Conservation (phyloP, 2,329 filamentous ascomycete species). For the Botrytis aclada region DNA sequence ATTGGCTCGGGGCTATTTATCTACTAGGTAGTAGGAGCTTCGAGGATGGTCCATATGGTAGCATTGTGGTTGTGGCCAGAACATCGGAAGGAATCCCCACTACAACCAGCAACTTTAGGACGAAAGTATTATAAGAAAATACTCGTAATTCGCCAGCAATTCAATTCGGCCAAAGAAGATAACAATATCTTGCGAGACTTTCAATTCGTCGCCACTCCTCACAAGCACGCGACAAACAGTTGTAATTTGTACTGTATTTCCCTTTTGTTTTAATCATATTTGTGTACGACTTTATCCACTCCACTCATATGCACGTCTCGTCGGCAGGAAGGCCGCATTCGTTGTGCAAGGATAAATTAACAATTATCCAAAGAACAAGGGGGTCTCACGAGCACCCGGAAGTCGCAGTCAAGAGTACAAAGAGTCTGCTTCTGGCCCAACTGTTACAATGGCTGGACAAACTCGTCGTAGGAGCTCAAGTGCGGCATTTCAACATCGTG, state of each 20-base stretch:
- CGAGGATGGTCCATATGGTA: not conserved
- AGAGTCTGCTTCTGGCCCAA: constrained; percentile 5
- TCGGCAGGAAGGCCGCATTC: constrained; percentile 19
- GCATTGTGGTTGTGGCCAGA: constrained; percentile 13
- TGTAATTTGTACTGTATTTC: not conserved
- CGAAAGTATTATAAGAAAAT: not conserved
- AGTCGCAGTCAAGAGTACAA: constrained; percentile 13
- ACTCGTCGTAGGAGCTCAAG: constrained; percentile 20
- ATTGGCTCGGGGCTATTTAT: not conserved
- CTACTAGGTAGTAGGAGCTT: not conserved
- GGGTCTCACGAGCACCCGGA: not conserved
- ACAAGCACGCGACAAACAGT: not conserved
- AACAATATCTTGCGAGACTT: not conserved
- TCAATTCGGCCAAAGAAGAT: not conserved
- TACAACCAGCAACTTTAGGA: not conserved
- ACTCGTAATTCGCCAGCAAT: not conserved
- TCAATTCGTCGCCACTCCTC: not conserved
- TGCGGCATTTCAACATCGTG: constrained; percentile 15
- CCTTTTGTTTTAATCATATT: not conserved
- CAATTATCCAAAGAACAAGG: constrained; percentile 12
- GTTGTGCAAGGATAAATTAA: constrained; percentile 18
- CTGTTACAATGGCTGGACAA: constrained; percentile 16
- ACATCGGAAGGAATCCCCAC: constrained; percentile 7
- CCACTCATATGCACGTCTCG: constrained; percentile 16
- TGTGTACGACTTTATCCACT: constrained; percentile 13